These are phyloP conservation scores for Paulownia fortunei DNA, from an alignment of 257 asterid genomes.

Conservation along the genomic window DNA sequence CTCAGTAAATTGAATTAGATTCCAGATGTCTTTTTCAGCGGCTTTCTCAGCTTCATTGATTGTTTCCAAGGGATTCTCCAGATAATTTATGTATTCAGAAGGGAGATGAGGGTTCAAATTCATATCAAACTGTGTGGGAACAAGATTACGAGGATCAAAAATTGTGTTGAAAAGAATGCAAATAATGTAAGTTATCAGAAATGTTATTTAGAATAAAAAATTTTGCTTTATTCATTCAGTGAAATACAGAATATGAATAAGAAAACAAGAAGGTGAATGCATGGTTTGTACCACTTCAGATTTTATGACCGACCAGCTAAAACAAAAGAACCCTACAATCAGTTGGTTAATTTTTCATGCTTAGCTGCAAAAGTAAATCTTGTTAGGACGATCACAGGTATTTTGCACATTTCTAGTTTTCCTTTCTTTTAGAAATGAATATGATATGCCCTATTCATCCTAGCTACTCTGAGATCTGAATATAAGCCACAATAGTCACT, in stretches of 20 bases:
- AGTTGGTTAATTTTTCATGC: background rate
- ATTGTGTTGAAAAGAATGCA: constrained; percentile 14
- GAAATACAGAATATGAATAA: constrained; percentile 5
- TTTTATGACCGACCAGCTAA: background rate
- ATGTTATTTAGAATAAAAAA: constrained; percentile 2
- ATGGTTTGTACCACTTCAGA: background rate
- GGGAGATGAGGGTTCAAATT: constrained; percentile 89
- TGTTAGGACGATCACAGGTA: background rate
- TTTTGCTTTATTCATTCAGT: background rate
- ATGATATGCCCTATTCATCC: background rate
- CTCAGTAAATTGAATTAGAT: constrained; percentile 83
- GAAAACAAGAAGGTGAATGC: constrained; percentile 7
- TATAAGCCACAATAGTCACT: background rate
- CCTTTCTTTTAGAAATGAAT: background rate
- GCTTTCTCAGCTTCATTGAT: constrained; percentile 84
- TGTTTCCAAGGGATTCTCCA: constrained; percentile 90
- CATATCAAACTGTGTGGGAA: constrained; percentile 67
- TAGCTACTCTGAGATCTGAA: background rate
- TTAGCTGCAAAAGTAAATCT: background rate
- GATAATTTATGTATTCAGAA: constrained; percentile 86
- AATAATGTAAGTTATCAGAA: background rate
- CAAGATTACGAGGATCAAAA: constrained; percentile 17
- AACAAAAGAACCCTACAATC: background rate
- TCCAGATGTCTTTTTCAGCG: constrained; percentile 84
- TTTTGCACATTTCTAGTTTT: background rate